phyloP scores from a whole-genome alignment of 1,284 basidiomycete species.

The Cutaneotrichosporon sp. region DNA sequence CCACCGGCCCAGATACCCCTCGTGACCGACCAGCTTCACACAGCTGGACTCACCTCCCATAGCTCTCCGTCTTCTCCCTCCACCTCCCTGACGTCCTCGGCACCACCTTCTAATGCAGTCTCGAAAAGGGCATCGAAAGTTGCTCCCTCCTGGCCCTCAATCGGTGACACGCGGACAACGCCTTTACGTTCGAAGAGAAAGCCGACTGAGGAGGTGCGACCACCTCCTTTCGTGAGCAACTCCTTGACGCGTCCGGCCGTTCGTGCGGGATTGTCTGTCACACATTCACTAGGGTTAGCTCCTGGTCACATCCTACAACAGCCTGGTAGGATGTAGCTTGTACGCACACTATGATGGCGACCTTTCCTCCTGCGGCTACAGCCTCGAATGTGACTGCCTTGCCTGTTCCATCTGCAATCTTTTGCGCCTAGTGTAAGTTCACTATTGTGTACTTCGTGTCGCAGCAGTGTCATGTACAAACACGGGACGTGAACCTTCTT shows the following conservation, averaged over 20 bases:
- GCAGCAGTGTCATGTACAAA: too few species aligned
- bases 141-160: slow-evolving; percentile 18
- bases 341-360: slow-evolving; percentile 70
- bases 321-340: too few species aligned
- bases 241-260: slow-evolving; percentile 63
- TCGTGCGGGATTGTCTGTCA: slow-evolving; percentile 67
- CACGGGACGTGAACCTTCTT: too few species aligned
- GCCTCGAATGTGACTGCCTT: slow-evolving; percentile 61
- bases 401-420: slow-evolving; percentile 34
- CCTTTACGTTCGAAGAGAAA: slow-evolving; percentile 73
- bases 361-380: slow-evolving; percentile 58
- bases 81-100: slow-evolving; percentile 52
- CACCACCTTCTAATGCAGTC: slow-evolving; percentile 45
- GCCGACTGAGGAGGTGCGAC: slow-evolving; percentile 64
- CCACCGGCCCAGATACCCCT: not conserved
- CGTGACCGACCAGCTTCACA: not conserved
- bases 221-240: slow-evolving; percentile 60
- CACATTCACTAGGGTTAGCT: slow-evolving; percentile 59
- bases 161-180: slow-evolving; percentile 57
- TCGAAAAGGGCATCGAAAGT: slow-evolving; percentile 47
- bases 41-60: slow-evolving; percentile 27
- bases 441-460: too few species aligned
- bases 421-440: slow-evolving; percentile 24
- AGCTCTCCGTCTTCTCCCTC: slow-evolving; percentile 26
- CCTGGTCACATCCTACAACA: too few species aligned